These are phyloP conservation scores for Phialophora expanda DNA, from an alignment of 2,329 filamentous ascomycete species.

Conservation along the genomic window DNA sequence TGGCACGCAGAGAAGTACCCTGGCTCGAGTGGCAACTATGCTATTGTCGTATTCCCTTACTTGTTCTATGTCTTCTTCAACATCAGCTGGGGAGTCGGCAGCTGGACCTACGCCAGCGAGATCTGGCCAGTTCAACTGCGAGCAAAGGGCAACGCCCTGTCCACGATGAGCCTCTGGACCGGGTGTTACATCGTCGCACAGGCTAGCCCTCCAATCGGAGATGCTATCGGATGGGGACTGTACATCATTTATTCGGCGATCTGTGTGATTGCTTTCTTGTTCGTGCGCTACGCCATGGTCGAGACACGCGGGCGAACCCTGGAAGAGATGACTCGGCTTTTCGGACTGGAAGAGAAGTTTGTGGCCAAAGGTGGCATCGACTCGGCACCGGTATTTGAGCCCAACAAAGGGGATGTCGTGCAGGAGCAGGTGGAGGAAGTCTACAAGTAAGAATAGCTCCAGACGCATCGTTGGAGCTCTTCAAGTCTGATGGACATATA, in stretches of 20 bases:
- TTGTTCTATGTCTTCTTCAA: conserved; percentile 53
- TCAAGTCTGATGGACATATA: too few relatives aligned
- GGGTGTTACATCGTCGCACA: too few relatives aligned
- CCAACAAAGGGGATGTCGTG: too few relatives aligned
- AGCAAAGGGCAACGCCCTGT: conserved; percentile 50
- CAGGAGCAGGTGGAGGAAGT: too few relatives aligned
- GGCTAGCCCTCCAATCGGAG: too few relatives aligned
- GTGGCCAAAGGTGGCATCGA: conserved; percentile 11
- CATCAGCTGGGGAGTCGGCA: conserved; percentile 55
- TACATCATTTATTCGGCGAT: too few relatives aligned
- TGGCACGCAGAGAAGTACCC: conserved; percentile 40
- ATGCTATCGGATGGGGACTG: too few relatives aligned
- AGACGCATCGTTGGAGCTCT: too few relatives aligned
- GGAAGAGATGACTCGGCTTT: conserved; percentile 44
- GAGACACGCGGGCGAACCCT: conserved; percentile 43
- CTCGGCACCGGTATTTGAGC: too few relatives aligned
- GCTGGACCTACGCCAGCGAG: conserved; percentile 38
- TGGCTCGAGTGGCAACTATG: conserved; percentile 52
- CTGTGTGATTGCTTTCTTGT: too few relatives aligned
- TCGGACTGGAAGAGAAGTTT: conserved; percentile 31
- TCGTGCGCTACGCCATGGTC: conserved; percentile 44
- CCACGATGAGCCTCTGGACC: conserved; percentile 45
- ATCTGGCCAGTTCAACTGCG: conserved; percentile 54
- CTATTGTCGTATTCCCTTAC: conserved; percentile 55
- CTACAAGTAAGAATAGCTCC: too few relatives aligned